Base-by-base conservation (phyloP, 129 eudicot genomes). In the Flaveria trinervia region DNA sequence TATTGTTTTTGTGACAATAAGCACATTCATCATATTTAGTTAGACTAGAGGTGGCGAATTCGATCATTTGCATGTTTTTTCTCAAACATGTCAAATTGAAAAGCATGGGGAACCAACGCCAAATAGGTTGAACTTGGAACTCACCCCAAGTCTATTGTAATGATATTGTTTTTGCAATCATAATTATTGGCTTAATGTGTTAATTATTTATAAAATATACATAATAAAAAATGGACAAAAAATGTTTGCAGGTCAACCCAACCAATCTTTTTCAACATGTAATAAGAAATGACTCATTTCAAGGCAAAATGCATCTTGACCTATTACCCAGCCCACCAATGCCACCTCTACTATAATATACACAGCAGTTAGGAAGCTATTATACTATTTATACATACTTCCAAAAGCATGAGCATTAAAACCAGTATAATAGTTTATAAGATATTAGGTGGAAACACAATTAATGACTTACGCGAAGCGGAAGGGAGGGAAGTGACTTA, bases 401-500 rank as follows among this genome's bases (percentile, higher is more conserved):
- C 67, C 64, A 26, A 17, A 36, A 65, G 36, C 49, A 55, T 54
- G 77, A 36, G 11, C 26, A 55, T 72, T 33, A 55, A 33, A 72
- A 55, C 65, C 6, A 17, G 39, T 14, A 55, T 36, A 11, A 72
- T 12, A 36, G 13, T 0, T 49, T 49, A 49, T 16, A 70, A 25
- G 16, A 20, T 48, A 50, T 11, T 49, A 44, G 13, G 48, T 7
- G 45, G 28, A 57, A 75, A 61, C 78, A 28, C 55, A 73, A 68
- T 64, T 65, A 77, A 79, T 14, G 50, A 83, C 99, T 87, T 86
- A 95, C 97, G 92, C 91, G 75, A 91, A 95, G 62, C 97, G 97
- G 70, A 95, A 92, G 7, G 99, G 99, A 71, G 99, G 99, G 79
- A 92, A 95, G 76, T 92, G 99, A 74, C 92, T 85, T 80, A 95